Percentiles rank a stretch among this genome's conserved stretches.
phyloP scores from a whole-genome alignment of 2,329 filamentous ascomycete species.

The Scedosporium minutisporum region DNA sequence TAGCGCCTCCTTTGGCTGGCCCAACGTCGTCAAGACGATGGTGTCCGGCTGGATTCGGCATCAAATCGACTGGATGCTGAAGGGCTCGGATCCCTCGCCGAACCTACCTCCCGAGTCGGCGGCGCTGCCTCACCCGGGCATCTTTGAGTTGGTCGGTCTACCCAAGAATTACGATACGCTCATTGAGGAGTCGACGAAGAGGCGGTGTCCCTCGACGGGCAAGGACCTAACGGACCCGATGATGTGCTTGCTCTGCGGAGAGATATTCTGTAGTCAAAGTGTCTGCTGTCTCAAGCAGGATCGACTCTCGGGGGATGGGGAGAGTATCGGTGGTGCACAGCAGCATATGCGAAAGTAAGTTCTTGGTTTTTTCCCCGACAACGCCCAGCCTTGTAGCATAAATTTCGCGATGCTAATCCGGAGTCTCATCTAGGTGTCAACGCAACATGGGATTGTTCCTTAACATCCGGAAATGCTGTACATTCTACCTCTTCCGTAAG shows the following conservation, averaged over 20 bases:
- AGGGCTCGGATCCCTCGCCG: not conserved
- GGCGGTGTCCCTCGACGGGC: slow-evolving; percentile 78
- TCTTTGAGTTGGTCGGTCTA: slow-evolving; percentile 87
- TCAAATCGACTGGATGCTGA: slow-evolving; percentile 30
- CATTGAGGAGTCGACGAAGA: slow-evolving; percentile 81
- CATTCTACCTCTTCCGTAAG: slow-evolving; percentile 73
- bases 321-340: slow-evolving; percentile 69
- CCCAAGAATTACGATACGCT: slow-evolving; percentile 87
- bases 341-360: slow-evolving; percentile 80
- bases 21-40: slow-evolving; percentile 21
- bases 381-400: not conserved
- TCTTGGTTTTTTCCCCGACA: not conserved
- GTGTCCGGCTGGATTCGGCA: slow-evolving; percentile 67
- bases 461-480: slow-evolving; percentile 91
- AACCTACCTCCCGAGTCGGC: slow-evolving; percentile 26
- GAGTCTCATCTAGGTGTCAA: slow-evolving; percentile 55
- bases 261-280: slow-evolving; percentile 92
- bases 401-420: slow-evolving; percentile 6
- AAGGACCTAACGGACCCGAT: slow-evolving; percentile 87
- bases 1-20: slow-evolving; percentile 18
- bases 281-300: slow-evolving; percentile 74
- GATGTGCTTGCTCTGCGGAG: slow-evolving; percentile 88
- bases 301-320: slow-evolving; percentile 28
- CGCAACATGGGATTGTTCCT: slow-evolving; percentile 87
- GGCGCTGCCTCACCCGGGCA: slow-evolving; percentile 67